phyloP scores from a whole-genome alignment of 139 green algal genomes.

The Chlorella sp. region DNA sequence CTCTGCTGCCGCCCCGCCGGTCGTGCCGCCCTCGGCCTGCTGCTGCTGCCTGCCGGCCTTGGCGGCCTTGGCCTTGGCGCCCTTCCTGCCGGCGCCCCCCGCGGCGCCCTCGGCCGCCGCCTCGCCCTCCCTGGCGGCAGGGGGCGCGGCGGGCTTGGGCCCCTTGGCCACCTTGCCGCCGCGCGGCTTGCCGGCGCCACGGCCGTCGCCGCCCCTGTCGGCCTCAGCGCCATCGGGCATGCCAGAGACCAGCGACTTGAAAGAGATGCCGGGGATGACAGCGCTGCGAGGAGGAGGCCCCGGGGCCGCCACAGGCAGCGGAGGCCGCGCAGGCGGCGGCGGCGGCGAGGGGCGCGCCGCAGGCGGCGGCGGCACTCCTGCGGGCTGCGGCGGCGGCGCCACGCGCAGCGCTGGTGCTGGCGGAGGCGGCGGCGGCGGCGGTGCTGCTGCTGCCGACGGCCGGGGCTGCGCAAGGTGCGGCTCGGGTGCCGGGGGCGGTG shows the following conservation, averaged over 20 bases:
- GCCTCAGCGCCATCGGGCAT: constrained; percentile 3
- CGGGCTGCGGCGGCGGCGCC: too few species aligned
- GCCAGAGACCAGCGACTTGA: constrained; percentile 10
- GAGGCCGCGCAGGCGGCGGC: neutral
- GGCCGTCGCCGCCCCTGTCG: neutral
- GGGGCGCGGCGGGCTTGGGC: neutral
- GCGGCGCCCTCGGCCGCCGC: neutral
- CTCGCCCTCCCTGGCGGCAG: neutral
- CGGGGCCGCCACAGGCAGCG: too few species aligned
- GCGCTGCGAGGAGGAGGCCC: too few species aligned
- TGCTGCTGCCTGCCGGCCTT: neutral
- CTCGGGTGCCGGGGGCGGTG: neutral
- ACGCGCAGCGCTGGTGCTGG: neutral
- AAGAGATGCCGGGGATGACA: constrained; percentile 22
- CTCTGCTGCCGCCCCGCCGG: neutral
- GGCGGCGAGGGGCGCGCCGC: neutral
- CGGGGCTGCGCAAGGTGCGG: neutral
- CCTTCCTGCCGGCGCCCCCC: constrained; percentile 9
- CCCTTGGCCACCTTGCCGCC: too few species aligned
- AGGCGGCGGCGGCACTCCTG: too few species aligned
- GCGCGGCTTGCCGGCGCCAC: too few species aligned
- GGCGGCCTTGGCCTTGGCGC: neutral
- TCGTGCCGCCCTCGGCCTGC: neutral
- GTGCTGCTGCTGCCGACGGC: neutral
- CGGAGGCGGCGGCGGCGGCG: neutral